These are phyloP conservation scores for Pythium utonaiense DNA, from an alignment of 352 stramenopile genomes.

Conservation along the genomic window DNA sequence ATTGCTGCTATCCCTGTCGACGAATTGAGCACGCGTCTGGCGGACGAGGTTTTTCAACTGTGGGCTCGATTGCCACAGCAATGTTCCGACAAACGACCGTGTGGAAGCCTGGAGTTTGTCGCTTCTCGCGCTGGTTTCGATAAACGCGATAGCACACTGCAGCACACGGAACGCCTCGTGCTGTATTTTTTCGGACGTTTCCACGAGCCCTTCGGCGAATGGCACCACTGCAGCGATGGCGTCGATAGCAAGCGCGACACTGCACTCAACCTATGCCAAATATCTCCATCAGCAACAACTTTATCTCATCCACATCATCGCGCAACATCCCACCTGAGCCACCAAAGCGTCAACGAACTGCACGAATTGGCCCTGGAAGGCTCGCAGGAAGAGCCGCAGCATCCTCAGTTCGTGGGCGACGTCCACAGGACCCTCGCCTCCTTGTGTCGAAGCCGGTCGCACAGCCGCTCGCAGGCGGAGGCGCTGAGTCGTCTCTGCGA, in stretches of 20 bases:
- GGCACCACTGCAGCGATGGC: slow-evolving; percentile 16
- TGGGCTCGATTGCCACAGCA: slow-evolving; percentile 14
- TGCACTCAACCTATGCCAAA: slow-evolving; percentile 16
- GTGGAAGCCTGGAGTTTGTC: slow-evolving; percentile 23
- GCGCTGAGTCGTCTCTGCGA: slow-evolving; percentile 11
- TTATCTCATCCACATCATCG: too few species aligned
- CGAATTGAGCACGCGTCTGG: slow-evolving; percentile 16
- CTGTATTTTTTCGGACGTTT: slow-evolving; percentile 11
- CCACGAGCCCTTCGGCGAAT: slow-evolving; percentile 4
- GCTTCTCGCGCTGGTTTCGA: slow-evolving; percentile 14
- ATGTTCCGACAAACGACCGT: slow-evolving; percentile 14
- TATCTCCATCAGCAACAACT: neutral
- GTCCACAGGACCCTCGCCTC: neutral
- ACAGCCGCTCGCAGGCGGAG: neutral
- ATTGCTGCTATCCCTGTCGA: neutral
- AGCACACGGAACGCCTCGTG: slow-evolving; percentile 18
- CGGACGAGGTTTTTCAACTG: slow-evolving; percentile 13
- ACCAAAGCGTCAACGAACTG: slow-evolving; percentile 33
- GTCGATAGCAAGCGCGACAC: slow-evolving; percentile 18
- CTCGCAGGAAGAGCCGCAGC: slow-evolving; percentile 52
- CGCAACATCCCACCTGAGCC: slow-evolving; percentile 13
- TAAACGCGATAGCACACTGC: slow-evolving; percentile 12
- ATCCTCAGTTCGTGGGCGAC: slow-evolving; percentile 30
- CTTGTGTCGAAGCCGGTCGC: neutral
- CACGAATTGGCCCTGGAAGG: slow-evolving; percentile 56